phyloP scores from a whole-genome alignment of 2,329 filamentous ascomycete genomes.

The Epichloe sp. region DNA sequence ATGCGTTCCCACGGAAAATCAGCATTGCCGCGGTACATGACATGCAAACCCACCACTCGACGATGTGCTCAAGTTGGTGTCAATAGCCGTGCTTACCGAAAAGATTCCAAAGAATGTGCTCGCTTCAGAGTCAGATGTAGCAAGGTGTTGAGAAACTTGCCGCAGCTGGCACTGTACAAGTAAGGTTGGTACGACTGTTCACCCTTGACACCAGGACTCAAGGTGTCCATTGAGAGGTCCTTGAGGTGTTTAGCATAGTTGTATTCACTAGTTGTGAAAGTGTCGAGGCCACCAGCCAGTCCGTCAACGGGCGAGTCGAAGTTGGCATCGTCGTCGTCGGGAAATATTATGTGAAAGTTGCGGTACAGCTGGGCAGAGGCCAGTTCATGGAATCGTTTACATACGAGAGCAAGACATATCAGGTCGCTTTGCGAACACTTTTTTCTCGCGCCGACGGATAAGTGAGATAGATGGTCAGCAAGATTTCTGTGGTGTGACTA shows the following conservation, averaged over 20 bases:
- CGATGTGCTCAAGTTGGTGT: background rate
- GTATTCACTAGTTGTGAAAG: conserved; percentile 49
- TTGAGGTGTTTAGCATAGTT: conserved; percentile 46
- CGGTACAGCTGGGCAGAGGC: conserved; percentile 47
- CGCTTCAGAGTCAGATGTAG: conserved; percentile 43
- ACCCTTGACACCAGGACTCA: conserved; percentile 37
- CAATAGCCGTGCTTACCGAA: conserved; percentile 29
- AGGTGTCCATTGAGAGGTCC: conserved; percentile 42
- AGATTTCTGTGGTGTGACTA: background rate
- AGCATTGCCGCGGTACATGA: background rate
- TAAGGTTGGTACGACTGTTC: conserved; percentile 41
- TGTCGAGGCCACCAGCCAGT: conserved; percentile 45
- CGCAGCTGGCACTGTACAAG: conserved; percentile 40
- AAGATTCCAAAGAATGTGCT: conserved; percentile 40
- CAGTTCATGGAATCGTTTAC: conserved; percentile 41
- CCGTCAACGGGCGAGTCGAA: conserved; percentile 42
- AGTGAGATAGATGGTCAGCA: background rate
- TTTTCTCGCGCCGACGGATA: background rate
- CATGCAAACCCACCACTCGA: background rate
- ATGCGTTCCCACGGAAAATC: background rate
- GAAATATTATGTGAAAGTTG: conserved; percentile 46
- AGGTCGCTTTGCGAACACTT: conserved; percentile 40
- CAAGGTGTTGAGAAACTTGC: conserved; percentile 51
- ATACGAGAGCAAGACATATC: conserved; percentile 45
- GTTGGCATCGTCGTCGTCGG: conserved; percentile 40